These are phyloP conservation scores for Trichophyton schoenleinii DNA, from an alignment of 2,329 filamentous ascomycete genomes.

Conservation along the genomic window DNA sequence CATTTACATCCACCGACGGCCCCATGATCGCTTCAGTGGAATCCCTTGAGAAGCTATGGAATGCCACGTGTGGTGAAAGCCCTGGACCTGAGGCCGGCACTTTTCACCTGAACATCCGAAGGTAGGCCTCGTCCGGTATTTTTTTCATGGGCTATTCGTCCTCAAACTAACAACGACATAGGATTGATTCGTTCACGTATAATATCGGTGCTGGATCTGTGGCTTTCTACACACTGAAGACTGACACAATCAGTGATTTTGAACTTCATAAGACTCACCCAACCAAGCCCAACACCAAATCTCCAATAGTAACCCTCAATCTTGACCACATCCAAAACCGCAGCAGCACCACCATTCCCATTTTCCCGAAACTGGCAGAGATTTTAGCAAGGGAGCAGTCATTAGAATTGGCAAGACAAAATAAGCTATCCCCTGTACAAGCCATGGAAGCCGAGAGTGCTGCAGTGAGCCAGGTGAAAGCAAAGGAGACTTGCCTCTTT, in stretches of 20 bases:
- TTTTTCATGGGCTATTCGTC: too few species aligned
- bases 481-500: constrained; percentile 35
- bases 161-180: constrained; percentile 15
- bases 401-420: constrained; percentile 27
- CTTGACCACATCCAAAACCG: constrained; percentile 24
- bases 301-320: constrained; percentile 33
- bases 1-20: background rate
- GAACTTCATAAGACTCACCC: constrained; percentile 33
- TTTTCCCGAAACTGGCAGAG: constrained; percentile 39
- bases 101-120: constrained; percentile 31
- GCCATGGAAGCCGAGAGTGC: constrained; percentile 32
- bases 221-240: constrained; percentile 36
- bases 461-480: constrained; percentile 33
- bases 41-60: constrained; percentile 33
- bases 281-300: constrained; percentile 25
- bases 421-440: constrained; percentile 29
- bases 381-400: constrained; percentile 39
- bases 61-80: constrained; percentile 34
- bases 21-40: constrained; percentile 27
- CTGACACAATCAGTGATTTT: constrained; percentile 32
- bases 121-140: constrained; percentile 20
- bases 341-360: constrained; percentile 22
- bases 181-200: constrained; percentile 31
- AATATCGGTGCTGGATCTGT: constrained; percentile 30
- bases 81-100: constrained; percentile 20